Percentiles rank a stretch among this genome's conserved stretches.
phyloP scores from a whole-genome alignment of 208 protist species.

The Trypanosoma caninum region DNA sequence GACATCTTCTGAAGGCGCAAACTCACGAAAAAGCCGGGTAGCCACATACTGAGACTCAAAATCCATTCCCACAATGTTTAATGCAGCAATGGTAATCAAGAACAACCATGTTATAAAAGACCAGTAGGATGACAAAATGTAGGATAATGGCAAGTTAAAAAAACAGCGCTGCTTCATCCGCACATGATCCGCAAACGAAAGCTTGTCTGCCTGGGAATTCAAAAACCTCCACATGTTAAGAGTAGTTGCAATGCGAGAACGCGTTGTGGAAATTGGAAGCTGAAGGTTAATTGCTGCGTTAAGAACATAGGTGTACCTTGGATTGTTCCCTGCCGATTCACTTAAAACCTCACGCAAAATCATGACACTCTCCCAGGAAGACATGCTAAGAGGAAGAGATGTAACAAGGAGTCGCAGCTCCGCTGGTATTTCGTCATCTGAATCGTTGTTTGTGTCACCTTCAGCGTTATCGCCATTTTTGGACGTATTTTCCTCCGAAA shows the following conservation, averaged over 20 bases:
- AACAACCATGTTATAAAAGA: slow-evolving; percentile 73
- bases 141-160: slow-evolving; percentile 78
- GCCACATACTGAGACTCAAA: slow-evolving; percentile 83
- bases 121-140: slow-evolving; percentile 88
- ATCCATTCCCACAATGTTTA: slow-evolving; percentile 81
- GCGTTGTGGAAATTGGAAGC: slow-evolving; percentile 83
- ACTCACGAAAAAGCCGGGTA: slow-evolving; percentile 75
- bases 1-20: slow-evolving; percentile 69
- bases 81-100: slow-evolving; percentile 50
- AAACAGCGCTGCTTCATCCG: slow-evolving; percentile 80
- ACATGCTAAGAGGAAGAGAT: slow-evolving; percentile 77
- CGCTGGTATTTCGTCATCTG: slow-evolving; percentile 71
- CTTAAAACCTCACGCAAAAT: slow-evolving; percentile 86
- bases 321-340: slow-evolving; percentile 79
- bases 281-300: slow-evolving; percentile 88
- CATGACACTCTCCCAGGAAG: slow-evolving; percentile 83
- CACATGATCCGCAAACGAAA: slow-evolving; percentile 63
- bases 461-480: neutral
- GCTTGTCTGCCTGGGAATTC: slow-evolving; percentile 79
- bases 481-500: slow-evolving; percentile 40
- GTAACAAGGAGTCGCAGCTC: slow-evolving; percentile 84
- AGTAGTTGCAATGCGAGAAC: slow-evolving; percentile 83
- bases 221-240: slow-evolving; percentile 90
- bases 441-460: slow-evolving; percentile 14
- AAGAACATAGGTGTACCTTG: slow-evolving; percentile 88